Conservation (phyloP, 2,329 filamentous ascomycete species). For the Pyrenophora teres region DNA sequence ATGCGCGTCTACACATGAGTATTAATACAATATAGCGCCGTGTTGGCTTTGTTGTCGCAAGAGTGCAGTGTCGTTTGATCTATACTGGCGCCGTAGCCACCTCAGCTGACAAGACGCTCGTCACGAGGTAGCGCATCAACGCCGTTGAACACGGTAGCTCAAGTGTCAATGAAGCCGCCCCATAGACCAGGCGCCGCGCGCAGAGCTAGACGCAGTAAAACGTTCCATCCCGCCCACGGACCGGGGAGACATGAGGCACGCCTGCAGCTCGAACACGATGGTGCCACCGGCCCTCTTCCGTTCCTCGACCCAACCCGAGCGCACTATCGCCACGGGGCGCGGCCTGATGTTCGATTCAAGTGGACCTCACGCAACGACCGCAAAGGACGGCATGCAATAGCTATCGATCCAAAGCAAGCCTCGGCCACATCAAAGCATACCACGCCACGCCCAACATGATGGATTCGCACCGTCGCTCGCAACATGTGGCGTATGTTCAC, state of each 20-base stretch:
- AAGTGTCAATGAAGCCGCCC: not conserved
- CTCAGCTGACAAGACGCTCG: not conserved
- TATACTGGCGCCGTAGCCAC: not conserved
- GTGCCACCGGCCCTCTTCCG: conserved; percentile 49
- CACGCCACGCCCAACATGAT: conserved; percentile 44
- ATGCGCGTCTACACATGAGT: not conserved
- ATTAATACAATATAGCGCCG: not conserved
- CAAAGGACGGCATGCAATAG: conserved; percentile 49
- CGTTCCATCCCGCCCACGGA: conserved; percentile 32
- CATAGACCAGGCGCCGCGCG: not conserved
- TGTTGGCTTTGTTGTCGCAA: not conserved
- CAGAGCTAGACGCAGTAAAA: conserved; percentile 29
- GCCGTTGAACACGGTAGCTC: not conserved
- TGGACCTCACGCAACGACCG: conserved; percentile 53
- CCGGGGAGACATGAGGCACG: conserved; percentile 28
- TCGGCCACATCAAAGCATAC: conserved; percentile 24
- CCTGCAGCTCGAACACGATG: conserved; percentile 29
- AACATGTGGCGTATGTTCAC: conserved; percentile 57
- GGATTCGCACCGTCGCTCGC: conserved; percentile 34
- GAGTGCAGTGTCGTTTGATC: not conserved
- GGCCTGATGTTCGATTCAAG: conserved; percentile 45
- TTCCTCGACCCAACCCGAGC: conserved; percentile 57
- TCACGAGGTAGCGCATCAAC: not conserved
- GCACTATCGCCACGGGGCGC: conserved; percentile 14
- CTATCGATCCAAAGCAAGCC: conserved; percentile 29